phyloP scores from a whole-genome alignment of 2,329 filamentous ascomycete genomes.

The Phialophora verrucosa region DNA sequence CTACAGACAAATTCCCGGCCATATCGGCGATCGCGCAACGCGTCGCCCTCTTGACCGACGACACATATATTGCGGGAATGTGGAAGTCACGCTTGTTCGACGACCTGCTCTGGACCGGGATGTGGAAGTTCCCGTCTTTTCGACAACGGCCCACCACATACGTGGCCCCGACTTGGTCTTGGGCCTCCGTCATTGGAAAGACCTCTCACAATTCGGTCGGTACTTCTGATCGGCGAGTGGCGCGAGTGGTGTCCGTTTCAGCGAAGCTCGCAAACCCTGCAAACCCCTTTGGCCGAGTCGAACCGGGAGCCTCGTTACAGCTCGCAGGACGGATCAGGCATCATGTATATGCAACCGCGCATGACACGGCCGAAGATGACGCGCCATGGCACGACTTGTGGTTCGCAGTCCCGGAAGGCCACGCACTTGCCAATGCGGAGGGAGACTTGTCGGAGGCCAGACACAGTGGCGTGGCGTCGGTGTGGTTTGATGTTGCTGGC shows the following conservation, averaged over 20 bases:
- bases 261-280: not conserved
- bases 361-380: constrained; percentile 1
- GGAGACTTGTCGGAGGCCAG: not conserved
- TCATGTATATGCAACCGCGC: not conserved
- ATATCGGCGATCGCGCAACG: constrained; percentile 3
- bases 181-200: constrained; percentile 6
- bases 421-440: not conserved
- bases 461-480: not conserved
- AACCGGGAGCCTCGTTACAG: not conserved
- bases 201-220: not conserved
- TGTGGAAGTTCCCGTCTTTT: constrained; percentile 11
- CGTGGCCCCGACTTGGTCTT: constrained; percentile 8
- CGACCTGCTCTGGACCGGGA: constrained; percentile 5
- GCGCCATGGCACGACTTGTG: constrained; percentile 6
- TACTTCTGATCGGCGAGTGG: constrained; percentile 1
- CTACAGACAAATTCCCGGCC: not conserved
- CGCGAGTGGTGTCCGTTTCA: constrained; percentile 6
- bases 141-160: not conserved
- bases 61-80: constrained; percentile 8
- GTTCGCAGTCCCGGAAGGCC: constrained; percentile 3
- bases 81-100: constrained; percentile 9
- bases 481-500: constrained; percentile 9
- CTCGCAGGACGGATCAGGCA: not conserved
- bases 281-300: not conserved
- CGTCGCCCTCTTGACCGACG: not conserved